Evolutionary conservation across 352 stramenopile genomes (phyloP).

Genomic region (Globisporangium ultimum): DNA sequence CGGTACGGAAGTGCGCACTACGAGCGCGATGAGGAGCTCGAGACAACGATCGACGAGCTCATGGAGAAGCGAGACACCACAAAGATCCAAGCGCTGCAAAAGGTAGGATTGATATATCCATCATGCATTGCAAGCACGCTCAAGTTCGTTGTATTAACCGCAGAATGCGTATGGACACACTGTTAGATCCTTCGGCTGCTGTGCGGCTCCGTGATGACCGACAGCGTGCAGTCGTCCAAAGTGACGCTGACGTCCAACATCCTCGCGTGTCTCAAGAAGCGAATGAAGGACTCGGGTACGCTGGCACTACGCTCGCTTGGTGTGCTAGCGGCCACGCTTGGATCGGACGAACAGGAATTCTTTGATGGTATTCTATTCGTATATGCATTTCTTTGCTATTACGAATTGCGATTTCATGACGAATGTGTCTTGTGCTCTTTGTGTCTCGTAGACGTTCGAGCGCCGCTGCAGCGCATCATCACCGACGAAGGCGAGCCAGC

Average conservation of each 20-base stretch:
- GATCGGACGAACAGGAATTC: conserved; percentile 46
- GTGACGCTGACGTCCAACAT: conserved; percentile 35
- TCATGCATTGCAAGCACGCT: background rate
- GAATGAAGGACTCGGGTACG: conserved; percentile 42
- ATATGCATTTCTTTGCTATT: background rate
- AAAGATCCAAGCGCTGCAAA: conserved; percentile 52
- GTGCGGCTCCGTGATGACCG: conserved; percentile 31
- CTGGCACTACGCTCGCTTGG: conserved; percentile 44
- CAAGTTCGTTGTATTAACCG: no score
- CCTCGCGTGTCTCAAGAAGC: conserved; percentile 56
- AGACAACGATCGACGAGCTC: conserved; percentile 52
- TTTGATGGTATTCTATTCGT: conserved; percentile 25
- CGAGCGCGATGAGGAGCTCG: conserved; percentile 37
- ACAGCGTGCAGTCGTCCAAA: conserved; percentile 36
- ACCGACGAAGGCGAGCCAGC: conserved; percentile 36
- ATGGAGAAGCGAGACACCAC: conserved; percentile 60
- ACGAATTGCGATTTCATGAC: no score
- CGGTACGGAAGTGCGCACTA: conserved; percentile 20
- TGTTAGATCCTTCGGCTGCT: conserved; percentile 40
- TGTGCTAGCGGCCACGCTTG: conserved; percentile 54
- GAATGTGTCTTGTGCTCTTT: no score
- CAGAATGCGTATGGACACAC: no score
- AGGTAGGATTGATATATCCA: conserved; percentile 16
- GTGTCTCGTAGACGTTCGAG: conserved; percentile 20
- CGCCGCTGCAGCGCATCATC: conserved; percentile 41